Conservation (phyloP, 2,329 filamentous ascomycete genomes). For the Zymoseptoria brevis region DNA sequence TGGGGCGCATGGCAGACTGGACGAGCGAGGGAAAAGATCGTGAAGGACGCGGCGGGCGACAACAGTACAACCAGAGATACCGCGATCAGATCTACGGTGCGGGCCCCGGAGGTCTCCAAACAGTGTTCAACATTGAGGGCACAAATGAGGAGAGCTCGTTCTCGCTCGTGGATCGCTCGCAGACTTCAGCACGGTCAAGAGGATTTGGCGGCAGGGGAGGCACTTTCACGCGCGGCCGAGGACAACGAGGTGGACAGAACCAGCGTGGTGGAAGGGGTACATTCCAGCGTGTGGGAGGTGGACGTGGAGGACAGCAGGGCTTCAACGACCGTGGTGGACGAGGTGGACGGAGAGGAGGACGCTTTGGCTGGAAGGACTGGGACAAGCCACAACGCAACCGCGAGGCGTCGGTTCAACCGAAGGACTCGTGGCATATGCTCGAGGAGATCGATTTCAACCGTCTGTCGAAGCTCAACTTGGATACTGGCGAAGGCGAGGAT, state of each 20-base stretch:
- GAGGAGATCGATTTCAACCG: constrained; percentile 99
- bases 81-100: constrained; percentile 96
- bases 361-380: constrained; percentile 97
- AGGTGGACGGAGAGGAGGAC: constrained; percentile 66
- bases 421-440: constrained; percentile 87
- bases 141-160: constrained; percentile 96
- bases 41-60: constrained; percentile 65
- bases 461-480: constrained; percentile 88
- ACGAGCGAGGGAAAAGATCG: constrained; percentile 75
- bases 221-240: constrained; percentile 68
- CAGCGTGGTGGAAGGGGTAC: constrained; percentile 63
- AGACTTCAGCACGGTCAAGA: constrained; percentile 75
- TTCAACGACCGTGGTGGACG: constrained; percentile 66
- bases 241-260: constrained; percentile 62
- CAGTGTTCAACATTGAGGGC: constrained; percentile 78
- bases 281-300: constrained; percentile 65
- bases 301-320: constrained; percentile 57
- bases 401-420: constrained; percentile 92
- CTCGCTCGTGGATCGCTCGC: constrained; percentile 93
- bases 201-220: constrained; percentile 77
- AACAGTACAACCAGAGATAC: constrained; percentile 88
- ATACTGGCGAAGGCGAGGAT: constrained; percentile 90
- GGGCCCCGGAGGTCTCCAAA: constrained; percentile 60
- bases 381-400: constrained; percentile 96
- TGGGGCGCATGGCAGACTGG: constrained; percentile 99